Conservation (phyloP, 2,329 filamentous ascomycete species). For the Cladosporium sp. region DNA sequence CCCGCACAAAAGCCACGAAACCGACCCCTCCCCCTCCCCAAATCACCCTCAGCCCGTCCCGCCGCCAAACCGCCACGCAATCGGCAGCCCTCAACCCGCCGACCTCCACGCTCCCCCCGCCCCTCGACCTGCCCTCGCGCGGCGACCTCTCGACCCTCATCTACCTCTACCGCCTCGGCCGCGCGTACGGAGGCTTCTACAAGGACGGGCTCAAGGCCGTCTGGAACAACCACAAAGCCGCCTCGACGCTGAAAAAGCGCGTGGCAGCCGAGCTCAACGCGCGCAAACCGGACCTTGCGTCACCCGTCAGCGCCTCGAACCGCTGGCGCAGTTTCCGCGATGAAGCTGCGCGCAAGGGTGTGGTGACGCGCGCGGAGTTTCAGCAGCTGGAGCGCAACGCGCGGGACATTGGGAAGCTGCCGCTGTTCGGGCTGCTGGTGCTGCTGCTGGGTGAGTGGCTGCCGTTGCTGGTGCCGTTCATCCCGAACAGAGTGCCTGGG, state of each 20-base stretch:
- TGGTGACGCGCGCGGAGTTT: constrained; percentile 59
- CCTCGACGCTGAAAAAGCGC: constrained; percentile 41
- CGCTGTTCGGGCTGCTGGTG: constrained; percentile 69
- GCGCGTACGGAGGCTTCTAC: constrained; percentile 79
- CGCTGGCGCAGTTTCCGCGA: constrained; percentile 2
- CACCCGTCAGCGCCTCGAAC: constrained; percentile 3
- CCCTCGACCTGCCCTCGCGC: constrained; percentile 57
- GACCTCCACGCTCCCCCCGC: constrained; percentile 63
- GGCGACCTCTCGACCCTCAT: constrained; percentile 41
- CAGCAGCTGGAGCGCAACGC: constrained; percentile 62
- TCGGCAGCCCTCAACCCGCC: constrained; percentile 59
- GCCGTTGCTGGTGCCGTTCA: constrained; percentile 66
- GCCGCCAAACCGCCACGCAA: neutral
- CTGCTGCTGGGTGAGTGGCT: constrained; percentile 80
- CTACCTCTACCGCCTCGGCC: constrained; percentile 59
- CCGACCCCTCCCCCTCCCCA: neutral
- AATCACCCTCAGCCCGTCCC: neutral
- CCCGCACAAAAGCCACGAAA: neutral
- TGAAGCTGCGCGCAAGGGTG: constrained; percentile 1
- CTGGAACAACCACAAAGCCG: constrained; percentile 54
- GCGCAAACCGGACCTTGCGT: constrained; percentile 8
- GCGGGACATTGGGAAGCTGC: constrained; percentile 70
- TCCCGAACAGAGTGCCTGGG: constrained; percentile 68
- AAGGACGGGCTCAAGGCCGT: constrained; percentile 74
- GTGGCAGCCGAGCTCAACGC: constrained; percentile 27